Conservation (phyloP, 805 yeast species). For the Lipomyces sp. region DNA sequence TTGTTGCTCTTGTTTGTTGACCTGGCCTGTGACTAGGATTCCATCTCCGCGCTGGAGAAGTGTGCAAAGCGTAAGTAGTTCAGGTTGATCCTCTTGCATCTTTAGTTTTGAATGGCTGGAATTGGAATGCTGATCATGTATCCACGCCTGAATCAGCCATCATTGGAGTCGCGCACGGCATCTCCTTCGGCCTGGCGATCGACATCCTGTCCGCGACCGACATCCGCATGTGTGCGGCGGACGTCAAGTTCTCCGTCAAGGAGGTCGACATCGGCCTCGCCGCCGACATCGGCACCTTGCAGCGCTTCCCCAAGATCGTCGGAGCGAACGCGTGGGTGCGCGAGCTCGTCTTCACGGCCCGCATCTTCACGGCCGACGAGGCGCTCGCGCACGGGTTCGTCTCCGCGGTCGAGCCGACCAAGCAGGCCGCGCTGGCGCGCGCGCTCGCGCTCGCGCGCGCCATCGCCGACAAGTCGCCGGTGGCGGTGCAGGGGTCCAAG, state of each 20-base stretch:
- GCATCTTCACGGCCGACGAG: slow-evolving; percentile 51
- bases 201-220: slow-evolving; percentile 61
- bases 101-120: neutral
- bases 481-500: slow-evolving; percentile 68
- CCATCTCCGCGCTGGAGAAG: slow-evolving; percentile 14
- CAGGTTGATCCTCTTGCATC: too few species aligned
- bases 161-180: slow-evolving; percentile 64
- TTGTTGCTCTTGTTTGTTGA: too few species aligned
- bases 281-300: slow-evolving; percentile 77
- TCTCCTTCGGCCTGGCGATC: slow-evolving; percentile 61
- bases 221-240: slow-evolving; percentile 55
- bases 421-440: slow-evolving; percentile 48
- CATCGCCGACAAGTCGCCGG: slow-evolving; percentile 49
- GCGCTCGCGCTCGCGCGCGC: slow-evolving; percentile 51
- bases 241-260: slow-evolving; percentile 55
- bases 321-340: slow-evolving; percentile 56
- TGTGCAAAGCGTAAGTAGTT: slow-evolving; percentile 29
- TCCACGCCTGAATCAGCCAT: slow-evolving; percentile 48
- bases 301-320: slow-evolving; percentile 55
- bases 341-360: slow-evolving; percentile 63
- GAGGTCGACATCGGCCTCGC: slow-evolving; percentile 72
- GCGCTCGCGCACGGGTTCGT: slow-evolving; percentile 58
- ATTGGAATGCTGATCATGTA: too few species aligned
- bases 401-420: slow-evolving; percentile 46
- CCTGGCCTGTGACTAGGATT: too few species aligned